Conservation (phyloP, 768 basidiomycete genomes). For the Cystofilobasidium macerans region DNA sequence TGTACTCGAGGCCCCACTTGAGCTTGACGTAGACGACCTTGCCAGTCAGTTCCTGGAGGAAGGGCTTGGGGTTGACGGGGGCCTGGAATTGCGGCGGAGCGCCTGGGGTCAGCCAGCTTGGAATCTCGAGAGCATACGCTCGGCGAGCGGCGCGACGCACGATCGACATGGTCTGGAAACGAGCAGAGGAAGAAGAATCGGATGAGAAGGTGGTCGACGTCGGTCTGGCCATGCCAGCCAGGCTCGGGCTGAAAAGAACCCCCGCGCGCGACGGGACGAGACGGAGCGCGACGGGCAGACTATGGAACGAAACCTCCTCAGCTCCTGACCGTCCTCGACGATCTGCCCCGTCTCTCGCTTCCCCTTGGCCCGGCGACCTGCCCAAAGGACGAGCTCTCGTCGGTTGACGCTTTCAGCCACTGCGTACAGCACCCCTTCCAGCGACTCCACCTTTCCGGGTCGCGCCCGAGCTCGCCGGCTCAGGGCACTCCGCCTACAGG, state of each 20-base stretch:
- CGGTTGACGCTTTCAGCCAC: too few species aligned
- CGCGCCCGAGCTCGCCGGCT: too few species aligned
- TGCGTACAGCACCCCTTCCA: neutral
- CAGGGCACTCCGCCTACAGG: too few species aligned
- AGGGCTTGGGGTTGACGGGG: constrained; percentile 97
- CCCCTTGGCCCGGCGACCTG: too few species aligned
- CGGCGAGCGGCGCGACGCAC: neutral
- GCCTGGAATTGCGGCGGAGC: neutral
- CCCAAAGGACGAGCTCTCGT: too few species aligned
- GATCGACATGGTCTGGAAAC: constrained; percentile 2
- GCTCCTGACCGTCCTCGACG: too few species aligned
- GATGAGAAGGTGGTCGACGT: neutral
- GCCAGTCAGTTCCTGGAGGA: constrained; percentile 94
- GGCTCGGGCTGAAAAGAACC: neutral
- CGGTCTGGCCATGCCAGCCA: neutral
- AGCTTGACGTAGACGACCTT: constrained; percentile 89
- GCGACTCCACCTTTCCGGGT: too few species aligned
- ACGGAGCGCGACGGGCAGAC: too few species aligned
- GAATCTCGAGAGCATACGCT: neutral
- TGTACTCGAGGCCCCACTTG: constrained; percentile 99
- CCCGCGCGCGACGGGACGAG: too few species aligned
- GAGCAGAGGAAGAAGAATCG: neutral
- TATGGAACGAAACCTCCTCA: too few species aligned
- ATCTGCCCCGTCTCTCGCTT: too few species aligned
- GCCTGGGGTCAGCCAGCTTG: neutral